A percentile compares a stretch with the other conserved stretches of the same genome.
Evolutionary conservation across 1,284 basidiomycete genomes (phyloP).

Genomic region (Takashimella koratensis): DNA sequence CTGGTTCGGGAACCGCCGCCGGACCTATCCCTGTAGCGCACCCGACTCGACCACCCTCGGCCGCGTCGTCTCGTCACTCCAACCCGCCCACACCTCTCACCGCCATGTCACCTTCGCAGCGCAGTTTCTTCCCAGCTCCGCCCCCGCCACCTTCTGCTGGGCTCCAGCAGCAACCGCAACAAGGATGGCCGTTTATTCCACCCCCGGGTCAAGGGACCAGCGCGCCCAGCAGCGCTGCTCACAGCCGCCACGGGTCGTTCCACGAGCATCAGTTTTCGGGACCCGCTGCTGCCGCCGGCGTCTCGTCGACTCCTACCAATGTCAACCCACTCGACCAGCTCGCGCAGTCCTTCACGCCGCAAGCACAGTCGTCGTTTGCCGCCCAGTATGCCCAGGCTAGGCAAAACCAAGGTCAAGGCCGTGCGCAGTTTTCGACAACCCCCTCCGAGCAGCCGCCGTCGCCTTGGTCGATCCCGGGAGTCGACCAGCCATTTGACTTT

Average conservation of each 20-base stretch:
- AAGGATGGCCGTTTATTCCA: slow-evolving; percentile 5
- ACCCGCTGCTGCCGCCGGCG: slow-evolving; percentile 5
- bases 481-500: slow-evolving; percentile 5
- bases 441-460: slow-evolving; percentile 32
- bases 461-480: slow-evolving; percentile 16
- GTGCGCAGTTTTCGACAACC: slow-evolving; percentile 19
- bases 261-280: slow-evolving; percentile 8
- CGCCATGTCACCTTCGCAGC: neutral
- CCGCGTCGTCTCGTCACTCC: slow-evolving; percentile 19
- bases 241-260: neutral
- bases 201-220: neutral
- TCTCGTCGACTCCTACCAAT: neutral
- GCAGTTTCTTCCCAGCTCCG: neutral
- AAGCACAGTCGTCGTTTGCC: slow-evolving; percentile 8
- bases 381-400: slow-evolving; percentile 12
- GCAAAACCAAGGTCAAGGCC: slow-evolving; percentile 1
- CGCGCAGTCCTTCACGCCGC: slow-evolving; percentile 11
- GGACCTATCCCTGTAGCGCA: slow-evolving; percentile 2
- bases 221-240: neutral
- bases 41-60: slow-evolving; percentile 10
- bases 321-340: slow-evolving; percentile 6
- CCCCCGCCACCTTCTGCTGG: neutral
- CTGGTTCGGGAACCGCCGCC: neutral
- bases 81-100: slow-evolving; percentile 13
- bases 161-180: neutral